These are phyloP conservation scores for Aspergillus brunneoviolaceus DNA, from an alignment of 2,329 filamentous ascomycete species.

Conservation along the genomic window DNA sequence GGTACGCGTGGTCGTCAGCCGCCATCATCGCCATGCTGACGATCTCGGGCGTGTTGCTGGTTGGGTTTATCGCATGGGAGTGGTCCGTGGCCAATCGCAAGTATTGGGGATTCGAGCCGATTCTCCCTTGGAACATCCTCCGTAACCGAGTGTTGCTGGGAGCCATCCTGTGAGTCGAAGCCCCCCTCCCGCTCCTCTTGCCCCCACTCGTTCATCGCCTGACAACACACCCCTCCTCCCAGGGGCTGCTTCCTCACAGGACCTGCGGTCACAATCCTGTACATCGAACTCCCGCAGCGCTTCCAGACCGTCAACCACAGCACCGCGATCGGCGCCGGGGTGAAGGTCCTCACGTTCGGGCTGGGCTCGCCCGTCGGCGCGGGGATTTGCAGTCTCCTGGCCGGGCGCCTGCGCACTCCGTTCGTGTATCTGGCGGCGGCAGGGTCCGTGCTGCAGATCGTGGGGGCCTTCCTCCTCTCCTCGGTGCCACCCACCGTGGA, in stretches of 20 bases:
- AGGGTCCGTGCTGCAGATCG: conserved; percentile 15
- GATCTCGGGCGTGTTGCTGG: conserved; percentile 42
- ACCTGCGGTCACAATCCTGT: conserved; percentile 15
- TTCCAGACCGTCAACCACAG: conserved; percentile 25
- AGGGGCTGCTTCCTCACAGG: conserved; percentile 21
- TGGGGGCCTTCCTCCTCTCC: conserved; percentile 20
- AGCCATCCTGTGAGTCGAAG: conserved; percentile 11
- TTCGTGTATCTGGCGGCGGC: conserved; percentile 16
- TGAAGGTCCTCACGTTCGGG: conserved; percentile 22
- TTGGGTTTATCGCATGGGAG: conserved; percentile 17
- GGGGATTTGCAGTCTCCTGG: conserved; percentile 13
- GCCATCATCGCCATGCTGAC: conserved; percentile 53
- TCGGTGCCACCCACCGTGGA: conserved; percentile 12
- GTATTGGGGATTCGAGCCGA: conserved; percentile 9
- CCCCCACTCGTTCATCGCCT: neutral
- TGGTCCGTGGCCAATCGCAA: conserved; percentile 11
- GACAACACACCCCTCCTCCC: neutral
- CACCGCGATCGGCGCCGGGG: conserved; percentile 19
- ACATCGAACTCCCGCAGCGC: conserved; percentile 24
- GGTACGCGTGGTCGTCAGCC: conserved; percentile 53
- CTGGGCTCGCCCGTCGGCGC: conserved; percentile 18
- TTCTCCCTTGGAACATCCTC: conserved; percentile 19
- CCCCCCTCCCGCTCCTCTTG: neutral
- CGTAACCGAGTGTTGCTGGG: conserved; percentile 18
- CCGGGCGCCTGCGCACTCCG: conserved; percentile 13